A percentile compares a stretch with the other conserved stretches of the same genome.
Evolutionary conservation across 495 filamentous ascomycete genomes (phyloP).

Genomic region (Podospora tetraspora): DNA sequence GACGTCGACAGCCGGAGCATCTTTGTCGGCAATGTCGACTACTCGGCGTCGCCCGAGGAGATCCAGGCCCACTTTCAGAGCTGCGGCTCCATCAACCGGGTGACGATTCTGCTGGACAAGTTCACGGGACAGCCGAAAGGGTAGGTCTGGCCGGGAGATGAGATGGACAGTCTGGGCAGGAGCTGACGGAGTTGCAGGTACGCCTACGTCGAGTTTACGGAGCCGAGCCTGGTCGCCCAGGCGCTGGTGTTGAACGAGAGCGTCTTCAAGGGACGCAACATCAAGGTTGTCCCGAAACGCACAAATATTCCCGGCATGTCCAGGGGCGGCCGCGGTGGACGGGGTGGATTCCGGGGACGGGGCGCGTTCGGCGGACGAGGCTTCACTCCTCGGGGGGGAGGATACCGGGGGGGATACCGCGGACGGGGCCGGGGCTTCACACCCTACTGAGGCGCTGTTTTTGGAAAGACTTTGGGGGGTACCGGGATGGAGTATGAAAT

Average conservation of each 20-base stretch:
- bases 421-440: conserved; percentile 72
- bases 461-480: background rate
- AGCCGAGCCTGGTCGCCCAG: conserved; percentile 87
- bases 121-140: conserved; percentile 98
- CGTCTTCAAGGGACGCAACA: conserved; percentile 85
- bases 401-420: conserved; percentile 78
- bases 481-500: conserved; percentile 3
- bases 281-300: conserved; percentile 97
- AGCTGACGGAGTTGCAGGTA: conserved; percentile 56
- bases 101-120: conserved; percentile 96
- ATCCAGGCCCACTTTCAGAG: conserved; percentile 99
- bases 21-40: conserved; percentile 99
- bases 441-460: conserved; percentile 54
- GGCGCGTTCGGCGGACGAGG: conserved; percentile 51
- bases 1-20: conserved; percentile 94
- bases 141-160: conserved; percentile 44
- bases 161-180: background rate
- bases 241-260: conserved; percentile 95
- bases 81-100: conserved; percentile 95
- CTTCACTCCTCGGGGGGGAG: conserved; percentile 59
- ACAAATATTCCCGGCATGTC: conserved; percentile 95
- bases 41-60: conserved; percentile 95
- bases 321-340: conserved; percentile 66
- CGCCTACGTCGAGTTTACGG: conserved; percentile 97
- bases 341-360: conserved; percentile 49